phyloP scores from a whole-genome alignment of 495 filamentous ascomycete genomes.

The Oidiodendron maius region DNA sequence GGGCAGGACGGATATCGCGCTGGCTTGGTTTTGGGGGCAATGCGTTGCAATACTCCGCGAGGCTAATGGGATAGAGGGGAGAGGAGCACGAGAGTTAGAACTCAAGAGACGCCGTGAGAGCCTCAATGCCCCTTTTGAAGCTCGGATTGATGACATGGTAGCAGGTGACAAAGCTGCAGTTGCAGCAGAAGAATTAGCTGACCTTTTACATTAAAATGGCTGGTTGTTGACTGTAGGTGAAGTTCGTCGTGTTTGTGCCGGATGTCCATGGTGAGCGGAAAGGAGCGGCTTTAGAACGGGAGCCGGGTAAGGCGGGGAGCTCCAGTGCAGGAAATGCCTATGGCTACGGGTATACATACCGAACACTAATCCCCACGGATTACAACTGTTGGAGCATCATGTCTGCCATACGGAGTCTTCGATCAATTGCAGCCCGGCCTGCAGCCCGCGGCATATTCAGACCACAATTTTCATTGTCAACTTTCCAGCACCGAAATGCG shows the following conservation, averaged over 20 bases:
- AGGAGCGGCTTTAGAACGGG: conserved; percentile 1
- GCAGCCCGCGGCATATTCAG: conserved; percentile 7
- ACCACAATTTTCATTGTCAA: conserved; percentile 14
- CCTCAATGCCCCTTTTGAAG: conserved; percentile 11
- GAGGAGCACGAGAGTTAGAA: neutral
- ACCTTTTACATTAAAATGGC: conserved; percentile 11
- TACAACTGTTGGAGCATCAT: conserved; percentile 11
- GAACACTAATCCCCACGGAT: neutral
- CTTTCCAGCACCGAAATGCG: conserved; percentile 35
- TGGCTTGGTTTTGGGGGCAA: conserved; percentile 60
- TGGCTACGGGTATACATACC: too few relatives aligned
- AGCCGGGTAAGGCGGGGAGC: too few relatives aligned
- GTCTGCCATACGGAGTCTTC: conserved; percentile 12
- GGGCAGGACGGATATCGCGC: conserved; percentile 70
- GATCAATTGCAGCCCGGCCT: conserved; percentile 17
- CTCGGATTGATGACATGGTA: conserved; percentile 19
- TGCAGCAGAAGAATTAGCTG: conserved; percentile 4
- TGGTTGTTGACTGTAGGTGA: neutral
- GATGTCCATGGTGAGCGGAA: conserved; percentile 7
- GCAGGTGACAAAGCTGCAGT: conserved; percentile 4
- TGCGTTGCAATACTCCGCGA: conserved; percentile 50
- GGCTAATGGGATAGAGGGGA: neutral
- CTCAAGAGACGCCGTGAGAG: conserved; percentile 9
- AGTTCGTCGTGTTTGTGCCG: neutral
- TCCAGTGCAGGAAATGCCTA: too few relatives aligned